phyloP scores from a whole-genome alignment of 2,329 filamentous ascomycete genomes.

The Arthrobotrys conoides region DNA sequence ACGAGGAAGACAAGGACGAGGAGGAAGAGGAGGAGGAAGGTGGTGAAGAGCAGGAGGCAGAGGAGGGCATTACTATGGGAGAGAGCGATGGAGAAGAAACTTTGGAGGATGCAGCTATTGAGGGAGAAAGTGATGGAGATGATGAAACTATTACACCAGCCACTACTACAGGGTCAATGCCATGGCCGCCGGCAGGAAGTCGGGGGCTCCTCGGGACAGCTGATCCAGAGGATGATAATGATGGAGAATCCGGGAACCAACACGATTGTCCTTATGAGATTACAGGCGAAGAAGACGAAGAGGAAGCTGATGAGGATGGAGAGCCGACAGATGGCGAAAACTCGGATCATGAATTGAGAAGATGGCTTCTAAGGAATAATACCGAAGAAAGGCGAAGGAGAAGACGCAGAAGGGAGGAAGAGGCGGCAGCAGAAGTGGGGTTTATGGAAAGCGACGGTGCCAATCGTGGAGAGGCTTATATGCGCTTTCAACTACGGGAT shows the following conservation, averaged over 20 bases:
- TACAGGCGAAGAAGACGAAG: constrained; percentile 34
- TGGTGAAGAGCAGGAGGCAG: constrained; percentile 16
- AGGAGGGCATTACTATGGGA: not conserved
- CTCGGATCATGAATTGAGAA: constrained; percentile 40
- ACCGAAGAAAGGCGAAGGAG: constrained; percentile 34
- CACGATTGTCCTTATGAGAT: constrained; percentile 53
- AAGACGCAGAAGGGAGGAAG: constrained; percentile 40
- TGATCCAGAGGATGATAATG: constrained; percentile 5
- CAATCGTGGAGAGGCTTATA: constrained; percentile 39
- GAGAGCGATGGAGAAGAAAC: not conserved
- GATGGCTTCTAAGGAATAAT: constrained; percentile 42
- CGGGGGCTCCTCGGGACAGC: constrained; percentile 27
- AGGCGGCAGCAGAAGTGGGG: constrained; percentile 45
- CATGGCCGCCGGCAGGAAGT: constrained; percentile 45
- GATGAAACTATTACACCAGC: constrained; percentile 44
- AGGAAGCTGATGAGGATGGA: constrained; percentile 34
- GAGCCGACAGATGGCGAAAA: constrained; percentile 29
- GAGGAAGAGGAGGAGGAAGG: not conserved
- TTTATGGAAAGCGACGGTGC: constrained; percentile 36
- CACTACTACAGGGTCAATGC: constrained; percentile 22
- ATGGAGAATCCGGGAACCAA: constrained; percentile 15
- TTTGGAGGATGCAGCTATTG: not conserved
- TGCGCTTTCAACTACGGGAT: constrained; percentile 51
- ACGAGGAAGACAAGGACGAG: constrained; percentile 41
- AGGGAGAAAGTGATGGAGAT: constrained; percentile 45